Conservation (phyloP, 805 yeast genomes). For the Starmerella geochares region DNA sequence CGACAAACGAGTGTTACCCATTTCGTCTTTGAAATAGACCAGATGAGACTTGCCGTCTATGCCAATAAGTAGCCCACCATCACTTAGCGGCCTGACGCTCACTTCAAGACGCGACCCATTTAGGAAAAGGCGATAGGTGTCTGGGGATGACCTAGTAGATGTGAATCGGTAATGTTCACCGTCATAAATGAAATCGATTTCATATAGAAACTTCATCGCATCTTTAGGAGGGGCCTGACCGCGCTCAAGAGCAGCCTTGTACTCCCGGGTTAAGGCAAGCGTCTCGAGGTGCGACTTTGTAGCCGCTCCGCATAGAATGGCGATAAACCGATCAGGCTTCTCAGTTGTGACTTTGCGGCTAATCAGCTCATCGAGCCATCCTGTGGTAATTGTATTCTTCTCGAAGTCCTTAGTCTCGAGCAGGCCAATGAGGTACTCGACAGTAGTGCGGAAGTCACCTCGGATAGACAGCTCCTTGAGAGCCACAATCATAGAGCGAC, state of each 20-base stretch:
- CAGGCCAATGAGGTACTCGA: constrained; percentile 88
- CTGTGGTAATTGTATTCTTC: constrained; percentile 93
- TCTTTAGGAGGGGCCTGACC: constrained; percentile 90
- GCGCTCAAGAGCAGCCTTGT: constrained; percentile 67
- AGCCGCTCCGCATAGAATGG: constrained; percentile 95
- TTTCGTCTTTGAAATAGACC: constrained; percentile 96
- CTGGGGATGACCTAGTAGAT: constrained; percentile 83
- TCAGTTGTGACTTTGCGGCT: constrained; percentile 90
- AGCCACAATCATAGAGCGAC: constrained; percentile 99
- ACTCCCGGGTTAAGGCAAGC: constrained; percentile 58
- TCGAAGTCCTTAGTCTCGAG: constrained; percentile 95
- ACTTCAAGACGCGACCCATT: constrained; percentile 87
- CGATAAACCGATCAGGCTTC: constrained; percentile 84
- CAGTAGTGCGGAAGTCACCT: constrained; percentile 98
- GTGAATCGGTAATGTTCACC: constrained; percentile 89
- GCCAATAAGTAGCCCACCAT: constrained; percentile 84
- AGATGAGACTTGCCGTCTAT: constrained; percentile 89
- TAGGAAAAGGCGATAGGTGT: constrained; percentile 76
- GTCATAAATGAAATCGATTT: constrained; percentile 91
- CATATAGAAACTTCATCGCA: constrained; percentile 73
- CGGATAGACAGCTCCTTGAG: constrained; percentile 90
- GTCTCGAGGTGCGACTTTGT: constrained; percentile 84
- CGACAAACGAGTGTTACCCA: constrained; percentile 84
- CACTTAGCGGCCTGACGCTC: constrained; percentile 78
- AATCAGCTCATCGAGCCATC: constrained; percentile 96